These are phyloP conservation scores for Amaranthus hypochondriacus DNA, from an alignment of 148 eudicot species.

Conservation along the genomic window DNA sequence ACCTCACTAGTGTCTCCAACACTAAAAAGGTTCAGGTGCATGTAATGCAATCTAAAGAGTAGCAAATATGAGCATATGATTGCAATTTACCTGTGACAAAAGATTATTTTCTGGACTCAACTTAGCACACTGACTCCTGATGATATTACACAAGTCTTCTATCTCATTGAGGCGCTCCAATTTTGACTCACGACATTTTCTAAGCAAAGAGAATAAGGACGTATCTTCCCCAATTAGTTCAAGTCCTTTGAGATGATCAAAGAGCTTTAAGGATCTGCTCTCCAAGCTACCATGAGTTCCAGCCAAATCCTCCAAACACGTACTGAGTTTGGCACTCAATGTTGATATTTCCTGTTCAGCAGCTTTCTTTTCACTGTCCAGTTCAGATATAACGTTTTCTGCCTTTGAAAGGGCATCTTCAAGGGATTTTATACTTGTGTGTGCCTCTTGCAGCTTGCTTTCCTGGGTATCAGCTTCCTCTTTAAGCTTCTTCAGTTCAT, in stretches of 20 bases:
- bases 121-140: constrained; percentile 37
- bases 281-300: constrained; percentile 50
- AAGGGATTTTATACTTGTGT: constrained; percentile 40
- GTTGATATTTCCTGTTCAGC: constrained; percentile 51
- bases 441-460: constrained; percentile 51
- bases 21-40: not conserved
- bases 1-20: not conserved
- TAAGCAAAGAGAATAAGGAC: constrained; percentile 39
- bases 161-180: constrained; percentile 55
- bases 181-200: constrained; percentile 38
- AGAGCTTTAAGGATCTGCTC: constrained; percentile 51
- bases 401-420: constrained; percentile 55
- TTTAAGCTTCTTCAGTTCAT: constrained; percentile 56
- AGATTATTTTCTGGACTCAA: constrained; percentile 37
- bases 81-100: constrained; percentile 46
- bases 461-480: constrained; percentile 56
- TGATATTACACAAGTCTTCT: constrained; percentile 50
- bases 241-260: constrained; percentile 53
- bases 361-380: constrained; percentile 49
- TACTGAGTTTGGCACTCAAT: constrained; percentile 52
- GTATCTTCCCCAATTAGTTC: constrained; percentile 56
- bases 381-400: constrained; percentile 40
- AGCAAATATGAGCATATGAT: constrained; percentile 4
- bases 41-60: not conserved
- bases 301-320: constrained; percentile 72